These are phyloP conservation scores for Funneliformis geosporum DNA, from an alignment of 192 early-diverging fungal species.

Conservation along the genomic window DNA sequence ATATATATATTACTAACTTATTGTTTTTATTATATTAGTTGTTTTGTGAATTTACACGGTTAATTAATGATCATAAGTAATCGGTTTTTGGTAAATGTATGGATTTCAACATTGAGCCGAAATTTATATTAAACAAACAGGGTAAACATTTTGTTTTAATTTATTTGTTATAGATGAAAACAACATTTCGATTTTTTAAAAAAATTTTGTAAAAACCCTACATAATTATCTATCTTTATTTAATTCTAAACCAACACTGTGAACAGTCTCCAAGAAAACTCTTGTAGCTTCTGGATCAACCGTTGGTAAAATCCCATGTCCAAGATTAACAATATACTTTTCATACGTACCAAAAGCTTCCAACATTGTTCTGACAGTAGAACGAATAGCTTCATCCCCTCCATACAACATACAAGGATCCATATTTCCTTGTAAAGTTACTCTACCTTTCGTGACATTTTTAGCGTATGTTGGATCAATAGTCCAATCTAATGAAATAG, in stretches of 20 bases:
- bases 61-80: too few relatives aligned
- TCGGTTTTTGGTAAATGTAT: too few relatives aligned
- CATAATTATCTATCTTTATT: conserved; percentile 30
- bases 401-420: conserved; percentile 87
- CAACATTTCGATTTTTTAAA: too few relatives aligned
- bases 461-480: conserved; percentile 68
- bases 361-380: conserved; percentile 77
- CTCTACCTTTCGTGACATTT: conserved; percentile 50
- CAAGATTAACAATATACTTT: conserved; percentile 92
- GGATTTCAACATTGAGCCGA: too few relatives aligned
- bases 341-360: conserved; percentile 68
- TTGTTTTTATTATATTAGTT: too few relatives aligned
- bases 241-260: conserved; percentile 58
- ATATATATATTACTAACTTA: too few relatives aligned
- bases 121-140: too few relatives aligned
- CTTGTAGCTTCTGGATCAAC: conserved; percentile 71
- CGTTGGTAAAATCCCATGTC: conserved; percentile 93
- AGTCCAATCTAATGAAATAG: conserved; percentile 92
- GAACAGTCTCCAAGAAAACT: conserved; percentile 71
- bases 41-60: too few relatives aligned
- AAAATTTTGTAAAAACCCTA: too few relatives aligned
- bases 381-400: conserved; percentile 69
- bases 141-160: too few relatives aligned
- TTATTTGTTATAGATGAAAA: too few relatives aligned
- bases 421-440: conserved; percentile 92